Evolutionary conservation across 495 filamentous ascomycete genomes (phyloP), one percentile per base, ranked within the genome.

Genomic region (Tuber borchii): DNA sequence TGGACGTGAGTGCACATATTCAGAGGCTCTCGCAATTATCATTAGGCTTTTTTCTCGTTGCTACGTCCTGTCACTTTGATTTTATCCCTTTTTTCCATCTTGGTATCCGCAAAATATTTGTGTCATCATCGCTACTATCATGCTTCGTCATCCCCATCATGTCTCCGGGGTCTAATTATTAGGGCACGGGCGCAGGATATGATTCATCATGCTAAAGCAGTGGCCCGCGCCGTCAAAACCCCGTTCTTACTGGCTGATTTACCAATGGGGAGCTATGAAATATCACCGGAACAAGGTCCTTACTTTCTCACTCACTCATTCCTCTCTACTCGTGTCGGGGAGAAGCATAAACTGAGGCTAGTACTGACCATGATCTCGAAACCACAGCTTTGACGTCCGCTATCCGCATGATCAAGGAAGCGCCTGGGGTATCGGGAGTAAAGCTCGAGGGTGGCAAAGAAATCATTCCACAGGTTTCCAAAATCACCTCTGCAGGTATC

Each of bases 191-290:
- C 56, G 72, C 91, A 97, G 70, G 94, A 98, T 79, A 98, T 99
- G 94, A 85, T 98, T 74, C 84, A 98, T 81, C 95, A 98, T 84
- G 97, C 94, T 85, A 90, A 93, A 81, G 95, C 93, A 69, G 96
- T 99, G 39, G 89, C 93, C 44, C 88, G 95, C 22, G 96, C 92
- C 22, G 91, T 90, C 72, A 93, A 91, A 81, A 86, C 86, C 34
- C 89, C 94, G 44, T 97, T 99, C 83, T 93, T 91, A 56, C 84
- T 97, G 76, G 93, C 92, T 71, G 95, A 99, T 85, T 86, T 99
- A 45, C 95, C 95, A 31, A 99, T 99, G 95, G 95, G 95, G 2
- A 93, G 91, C 2, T 99, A 98, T 84, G 95, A 99, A 82, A 89
- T 97, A 51, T 88, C 89, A 3, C 91, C 94, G 1, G 89, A 93